These are phyloP conservation scores for Naematelia aurantialba DNA, from an alignment of 768 basidiomycete genomes.

Conservation along the genomic window DNA sequence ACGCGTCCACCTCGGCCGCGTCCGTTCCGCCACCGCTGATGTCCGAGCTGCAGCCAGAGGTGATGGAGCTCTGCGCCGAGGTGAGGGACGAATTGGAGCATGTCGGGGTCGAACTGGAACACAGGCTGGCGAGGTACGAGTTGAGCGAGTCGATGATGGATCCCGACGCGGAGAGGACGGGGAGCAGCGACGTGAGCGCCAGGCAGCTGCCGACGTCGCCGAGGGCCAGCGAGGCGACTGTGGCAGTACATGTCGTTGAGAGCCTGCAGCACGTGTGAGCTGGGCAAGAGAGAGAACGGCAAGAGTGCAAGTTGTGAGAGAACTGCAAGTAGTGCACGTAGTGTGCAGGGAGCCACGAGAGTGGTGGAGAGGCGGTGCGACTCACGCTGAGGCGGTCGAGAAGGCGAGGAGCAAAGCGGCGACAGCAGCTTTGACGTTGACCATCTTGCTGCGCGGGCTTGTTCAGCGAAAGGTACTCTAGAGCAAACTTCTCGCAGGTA, in stretches of 20 bases:
- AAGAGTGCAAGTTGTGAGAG: too few species aligned
- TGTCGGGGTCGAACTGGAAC: slow-evolving; percentile 31
- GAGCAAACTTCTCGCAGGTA: too few species aligned
- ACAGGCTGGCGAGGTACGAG: slow-evolving; percentile 41
- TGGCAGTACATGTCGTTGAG: slow-evolving; percentile 22
- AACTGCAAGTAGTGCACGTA: too few species aligned
- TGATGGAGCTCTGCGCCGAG: slow-evolving; percentile 27
- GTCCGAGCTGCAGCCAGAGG: slow-evolving; percentile 36
- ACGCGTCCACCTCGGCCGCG: slow-evolving; percentile 27
- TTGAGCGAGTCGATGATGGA: slow-evolving; percentile 41
- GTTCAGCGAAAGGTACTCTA: too few species aligned
- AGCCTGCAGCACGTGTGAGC: too few species aligned
- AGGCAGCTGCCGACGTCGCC: slow-evolving; percentile 41
- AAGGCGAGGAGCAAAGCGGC: background rate
- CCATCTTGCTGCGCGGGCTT: background rate
- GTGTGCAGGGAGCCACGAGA: background rate
- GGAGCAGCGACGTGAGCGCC: slow-evolving; percentile 30
- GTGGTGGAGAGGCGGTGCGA: background rate
- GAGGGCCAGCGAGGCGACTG: slow-evolving; percentile 29
- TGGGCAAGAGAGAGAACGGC: too few species aligned
- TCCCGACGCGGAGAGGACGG: slow-evolving; percentile 26
- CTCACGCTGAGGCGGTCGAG: background rate
- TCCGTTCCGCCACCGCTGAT: slow-evolving; percentile 29
- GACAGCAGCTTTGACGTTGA: background rate
- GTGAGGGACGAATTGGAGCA: slow-evolving; percentile 38